Conservation (phyloP, 148 eudicot species). For the Bassia scoparia region DNA sequence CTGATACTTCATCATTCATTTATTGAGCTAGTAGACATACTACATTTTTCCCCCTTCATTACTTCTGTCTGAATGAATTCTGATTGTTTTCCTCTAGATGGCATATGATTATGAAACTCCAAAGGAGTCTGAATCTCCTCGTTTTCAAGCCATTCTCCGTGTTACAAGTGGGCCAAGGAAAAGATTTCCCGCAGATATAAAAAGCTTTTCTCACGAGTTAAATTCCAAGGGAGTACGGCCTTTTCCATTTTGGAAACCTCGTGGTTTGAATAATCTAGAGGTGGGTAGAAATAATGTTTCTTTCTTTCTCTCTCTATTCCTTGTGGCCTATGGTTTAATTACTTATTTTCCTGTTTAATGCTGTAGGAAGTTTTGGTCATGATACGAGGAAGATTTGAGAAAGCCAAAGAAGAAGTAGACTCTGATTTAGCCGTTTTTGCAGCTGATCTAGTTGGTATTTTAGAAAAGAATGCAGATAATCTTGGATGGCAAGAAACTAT, state of each 20-base stretch:
- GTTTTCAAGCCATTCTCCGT: conserved; percentile 96
- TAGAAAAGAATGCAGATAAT: conserved; percentile 88
- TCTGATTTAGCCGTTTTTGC: conserved; percentile 89
- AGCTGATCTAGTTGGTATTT: conserved; percentile 81
- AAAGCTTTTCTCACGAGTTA: conserved; percentile 95
- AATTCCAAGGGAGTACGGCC: conserved; percentile 99
- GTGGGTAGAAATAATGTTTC: conserved; percentile 28
- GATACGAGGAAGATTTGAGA: conserved; percentile 90
- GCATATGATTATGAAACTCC: conserved; percentile 90
- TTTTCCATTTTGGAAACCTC: conserved; percentile 90
- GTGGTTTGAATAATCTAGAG: conserved; percentile 90
- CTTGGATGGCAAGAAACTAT: conserved; percentile 97
- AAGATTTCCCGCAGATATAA: conserved; percentile 83
- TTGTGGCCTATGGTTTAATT: conserved; percentile 3
- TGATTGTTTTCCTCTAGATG: conserved; percentile 33
- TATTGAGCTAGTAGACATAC: neutral
- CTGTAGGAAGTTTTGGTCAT: conserved; percentile 82
- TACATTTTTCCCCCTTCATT: neutral
- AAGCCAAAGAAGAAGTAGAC: conserved; percentile 99
- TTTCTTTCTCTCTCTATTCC: neutral
- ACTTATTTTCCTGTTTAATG: conserved; percentile 14
- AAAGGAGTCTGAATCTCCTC: conserved; percentile 99
- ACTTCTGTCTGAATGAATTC: neutral
- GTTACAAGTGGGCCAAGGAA: conserved; percentile 93
- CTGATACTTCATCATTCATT: neutral